Conservation (phyloP, 805 yeast genomes). For the Yarrowia porcina region DNA sequence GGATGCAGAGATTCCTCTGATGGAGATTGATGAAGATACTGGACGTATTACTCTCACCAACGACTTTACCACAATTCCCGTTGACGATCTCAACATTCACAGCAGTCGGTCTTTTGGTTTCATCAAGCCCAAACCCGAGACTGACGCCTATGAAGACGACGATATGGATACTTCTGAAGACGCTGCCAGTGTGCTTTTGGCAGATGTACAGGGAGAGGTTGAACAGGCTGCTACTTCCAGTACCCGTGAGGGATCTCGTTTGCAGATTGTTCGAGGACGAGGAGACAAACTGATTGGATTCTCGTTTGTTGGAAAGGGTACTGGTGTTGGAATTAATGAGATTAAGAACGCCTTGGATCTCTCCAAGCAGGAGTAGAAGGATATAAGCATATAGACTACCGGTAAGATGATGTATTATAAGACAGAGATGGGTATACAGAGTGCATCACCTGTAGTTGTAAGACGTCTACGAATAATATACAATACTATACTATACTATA, state of each 20-base stretch:
- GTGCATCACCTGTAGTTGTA: no score
- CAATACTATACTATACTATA: no score
- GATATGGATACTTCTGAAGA: slow-evolving; percentile 12
- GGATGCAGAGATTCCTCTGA: slow-evolving; percentile 59
- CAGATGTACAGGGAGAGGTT: slow-evolving; percentile 22
- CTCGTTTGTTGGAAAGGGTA: slow-evolving; percentile 19
- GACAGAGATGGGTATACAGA: no score
- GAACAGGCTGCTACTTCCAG: slow-evolving; percentile 23
- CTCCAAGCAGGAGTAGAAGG: slow-evolving; percentile 3
- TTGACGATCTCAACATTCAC: neutral
- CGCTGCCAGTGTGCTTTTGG: neutral
- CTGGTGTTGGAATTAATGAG: slow-evolving; percentile 11
- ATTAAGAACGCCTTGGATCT: slow-evolving; percentile 6
- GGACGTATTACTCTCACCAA: neutral
- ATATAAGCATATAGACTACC: slow-evolving; percentile 5
- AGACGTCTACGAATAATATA: no score
- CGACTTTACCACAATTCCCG: neutral
- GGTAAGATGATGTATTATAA: neutral
- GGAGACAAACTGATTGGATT: slow-evolving; percentile 12
- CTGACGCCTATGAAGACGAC: slow-evolving; percentile 8
- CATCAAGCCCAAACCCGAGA: slow-evolving; percentile 18
- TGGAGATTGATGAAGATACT: slow-evolving; percentile 58
- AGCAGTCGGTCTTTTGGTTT: slow-evolving; percentile 21
- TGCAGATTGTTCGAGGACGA: slow-evolving; percentile 15
- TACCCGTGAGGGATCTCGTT: slow-evolving; percentile 12